Percentiles rank a stretch among this genome's conserved stretches.
These are phyloP conservation scores for Mycena sanguinolenta DNA, from an alignment of 768 basidiomycete species.

Conservation along the genomic window DNA sequence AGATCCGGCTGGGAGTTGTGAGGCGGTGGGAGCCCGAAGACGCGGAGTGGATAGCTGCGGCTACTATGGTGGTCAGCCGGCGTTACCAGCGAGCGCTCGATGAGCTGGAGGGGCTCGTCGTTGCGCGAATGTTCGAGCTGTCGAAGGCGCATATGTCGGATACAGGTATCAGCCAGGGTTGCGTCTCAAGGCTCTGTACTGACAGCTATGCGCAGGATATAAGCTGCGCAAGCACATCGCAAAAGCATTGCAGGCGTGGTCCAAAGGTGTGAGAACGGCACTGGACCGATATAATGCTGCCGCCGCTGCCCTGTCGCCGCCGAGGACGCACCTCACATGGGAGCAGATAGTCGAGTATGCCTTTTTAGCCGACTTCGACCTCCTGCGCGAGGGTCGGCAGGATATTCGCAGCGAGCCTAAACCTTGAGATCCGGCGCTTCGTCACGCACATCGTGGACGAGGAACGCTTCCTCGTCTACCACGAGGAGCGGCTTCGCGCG, in stretches of 20 bases:
- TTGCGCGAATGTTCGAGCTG: conserved; percentile 38
- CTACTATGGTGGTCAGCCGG: conserved; percentile 11
- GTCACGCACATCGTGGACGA: background rate
- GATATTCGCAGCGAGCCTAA: background rate
- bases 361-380: no score
- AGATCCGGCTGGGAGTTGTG: conserved; percentile 10
- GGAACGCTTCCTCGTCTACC: background rate
- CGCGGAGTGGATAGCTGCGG: conserved; percentile 34
- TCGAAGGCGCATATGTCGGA: conserved; percentile 29
- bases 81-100: conserved; percentile 36
- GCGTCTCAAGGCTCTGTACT: no score
- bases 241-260: background rate
- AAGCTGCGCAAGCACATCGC: background rate
- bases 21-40: background rate
- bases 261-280: background rate
- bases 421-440: background rate
- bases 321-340: background rate
- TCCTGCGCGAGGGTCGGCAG: no score
- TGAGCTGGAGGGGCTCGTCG: conserved; percentile 36
- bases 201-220: no score
- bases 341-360: background rate
- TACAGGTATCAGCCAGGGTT: conserved; percentile 34
- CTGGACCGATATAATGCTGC: background rate
- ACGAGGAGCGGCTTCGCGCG: background rate
- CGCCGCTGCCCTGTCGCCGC: background rate